Conservation (phyloP, 306 rosid genomes). For the Cucurbita ficifolia region DNA sequence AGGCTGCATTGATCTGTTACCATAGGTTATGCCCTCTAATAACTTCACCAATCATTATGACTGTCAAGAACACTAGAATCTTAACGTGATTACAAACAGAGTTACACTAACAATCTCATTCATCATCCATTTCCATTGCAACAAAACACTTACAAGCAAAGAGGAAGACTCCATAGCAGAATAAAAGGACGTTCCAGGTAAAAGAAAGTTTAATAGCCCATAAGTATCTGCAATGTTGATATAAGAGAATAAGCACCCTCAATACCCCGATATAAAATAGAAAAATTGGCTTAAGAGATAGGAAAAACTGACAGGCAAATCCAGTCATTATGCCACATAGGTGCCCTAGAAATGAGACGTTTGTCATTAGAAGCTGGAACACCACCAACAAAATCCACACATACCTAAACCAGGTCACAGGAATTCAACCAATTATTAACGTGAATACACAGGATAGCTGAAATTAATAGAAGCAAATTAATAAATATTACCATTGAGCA, state of each 20-base stretch:
- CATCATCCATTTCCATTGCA: conserved; percentile 7
- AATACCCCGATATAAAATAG: neutral
- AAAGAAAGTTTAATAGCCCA: conserved; percentile 72
- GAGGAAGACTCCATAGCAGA: conserved; percentile 70
- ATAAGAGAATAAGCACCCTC: conserved; percentile 5
- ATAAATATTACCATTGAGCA: conserved; percentile 53
- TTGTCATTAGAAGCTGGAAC: conserved; percentile 88
- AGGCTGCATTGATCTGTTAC: no score
- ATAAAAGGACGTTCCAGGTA: conserved; percentile 75
- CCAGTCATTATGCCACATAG: conserved; percentile 97
- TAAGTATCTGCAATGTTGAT: conserved; percentile 56
- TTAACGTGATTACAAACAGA: no score
- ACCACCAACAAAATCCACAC: conserved; percentile 81
- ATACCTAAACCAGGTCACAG: conserved; percentile 47
- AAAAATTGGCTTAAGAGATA: neutral
- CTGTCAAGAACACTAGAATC: no score
- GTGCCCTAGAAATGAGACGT: conserved; percentile 92
- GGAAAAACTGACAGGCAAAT: conserved; percentile 69
- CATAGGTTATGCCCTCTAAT: no score
- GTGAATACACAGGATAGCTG: neutral
- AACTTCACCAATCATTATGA: no score
- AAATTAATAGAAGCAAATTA: conserved; percentile 1
- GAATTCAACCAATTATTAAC: conserved; percentile 2
- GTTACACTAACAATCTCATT: neutral
- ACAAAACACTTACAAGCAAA: conserved; percentile 59